Evolutionary conservation across 78 protist species (phyloP), one percentile per base, ranked within the genome.

Genomic region (Dictyostelium firmibasis): DNA sequence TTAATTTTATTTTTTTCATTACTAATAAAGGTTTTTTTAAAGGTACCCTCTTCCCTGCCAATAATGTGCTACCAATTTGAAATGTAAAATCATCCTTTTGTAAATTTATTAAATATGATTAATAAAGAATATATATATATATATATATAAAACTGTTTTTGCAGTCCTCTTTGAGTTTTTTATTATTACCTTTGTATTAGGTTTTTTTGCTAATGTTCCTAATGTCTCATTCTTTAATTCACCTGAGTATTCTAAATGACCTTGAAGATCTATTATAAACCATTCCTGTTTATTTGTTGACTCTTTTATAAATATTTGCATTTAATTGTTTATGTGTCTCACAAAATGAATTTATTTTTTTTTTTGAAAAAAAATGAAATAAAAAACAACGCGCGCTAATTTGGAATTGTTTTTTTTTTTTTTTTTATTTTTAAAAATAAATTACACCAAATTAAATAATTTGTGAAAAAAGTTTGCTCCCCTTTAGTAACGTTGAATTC

Each of bases 11-110:
- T 27, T 82, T 82, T 82, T 60, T 82, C 7, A 82, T 82, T 18
- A 82, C 86, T 6, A 82, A 82, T 23, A 82, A 57, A n/a, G 86
- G 86, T 57, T 82, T 82, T 10, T 82, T 82, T 57, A 82, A 57
- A 33, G 75, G 53, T 60, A 57, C 76, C 23, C 64, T 64, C 35
- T 82, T 82, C 20, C 86, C 86, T 4, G 20, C 47, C 3, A 82
- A 57, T 23, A 44, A n/a, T 23, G 27, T 13, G 35, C 60, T 82
- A 57, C 86, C 86, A 29, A 82, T 82, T 29, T 13, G 29, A 33
- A 82, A 57, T 57, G 20, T 6, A 82, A 57, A 82, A 33, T 82
- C 86, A 35, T 82, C 86, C 64, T 76, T 38, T 76, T 7, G 16
- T 57, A 57, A 18, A 29, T 69, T 27, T 69, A 69, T n/a, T 69